Percentiles rank a stretch among this genome's conserved stretches.
These are phyloP conservation scores for Euryodendron excelsum DNA, from an alignment of 148 eudicot species.

Conservation along the genomic window DNA sequence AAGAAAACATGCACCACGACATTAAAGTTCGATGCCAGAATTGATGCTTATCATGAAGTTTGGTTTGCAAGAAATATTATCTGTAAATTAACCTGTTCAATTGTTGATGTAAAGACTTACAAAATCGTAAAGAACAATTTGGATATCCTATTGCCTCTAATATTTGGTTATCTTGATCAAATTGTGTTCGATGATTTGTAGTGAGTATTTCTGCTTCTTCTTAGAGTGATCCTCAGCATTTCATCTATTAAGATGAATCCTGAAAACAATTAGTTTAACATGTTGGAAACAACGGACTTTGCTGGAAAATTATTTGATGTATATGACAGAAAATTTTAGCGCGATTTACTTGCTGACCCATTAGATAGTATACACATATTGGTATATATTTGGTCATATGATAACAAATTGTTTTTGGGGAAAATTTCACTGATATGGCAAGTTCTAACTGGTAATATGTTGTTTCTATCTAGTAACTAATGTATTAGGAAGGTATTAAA, in stretches of 20 bases:
- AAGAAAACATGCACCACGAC: not conserved
- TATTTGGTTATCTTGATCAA: too few species aligned
- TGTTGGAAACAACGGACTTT: not conserved
- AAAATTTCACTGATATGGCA: too few species aligned
- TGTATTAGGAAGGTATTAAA: not conserved
- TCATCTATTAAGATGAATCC: too few species aligned
- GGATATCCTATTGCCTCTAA: too few species aligned
- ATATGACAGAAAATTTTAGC: not conserved
- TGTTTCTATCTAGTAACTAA: not conserved
- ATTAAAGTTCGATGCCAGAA: not conserved
- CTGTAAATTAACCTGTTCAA: too few species aligned
- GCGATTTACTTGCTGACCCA: not conserved
- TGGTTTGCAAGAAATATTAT: too few species aligned
- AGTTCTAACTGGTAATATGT: not conserved
- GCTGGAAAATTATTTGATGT: not conserved
- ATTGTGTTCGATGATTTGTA: too few species aligned
- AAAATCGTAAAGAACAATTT: too few species aligned
- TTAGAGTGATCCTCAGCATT: too few species aligned
- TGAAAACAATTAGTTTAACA: too few species aligned
- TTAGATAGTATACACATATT: not conserved
- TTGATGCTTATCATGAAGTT: not conserved
- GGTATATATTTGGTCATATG: not conserved
- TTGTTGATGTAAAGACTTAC: too few species aligned
- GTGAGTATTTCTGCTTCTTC: too few species aligned
- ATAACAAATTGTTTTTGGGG: not conserved